A percentile compares a stretch with the other conserved stretches of the same genome.
Evolutionary conservation across 2,329 filamentous ascomycete species (phyloP).

Genomic region (Ophiocordyceps robertsii): DNA sequence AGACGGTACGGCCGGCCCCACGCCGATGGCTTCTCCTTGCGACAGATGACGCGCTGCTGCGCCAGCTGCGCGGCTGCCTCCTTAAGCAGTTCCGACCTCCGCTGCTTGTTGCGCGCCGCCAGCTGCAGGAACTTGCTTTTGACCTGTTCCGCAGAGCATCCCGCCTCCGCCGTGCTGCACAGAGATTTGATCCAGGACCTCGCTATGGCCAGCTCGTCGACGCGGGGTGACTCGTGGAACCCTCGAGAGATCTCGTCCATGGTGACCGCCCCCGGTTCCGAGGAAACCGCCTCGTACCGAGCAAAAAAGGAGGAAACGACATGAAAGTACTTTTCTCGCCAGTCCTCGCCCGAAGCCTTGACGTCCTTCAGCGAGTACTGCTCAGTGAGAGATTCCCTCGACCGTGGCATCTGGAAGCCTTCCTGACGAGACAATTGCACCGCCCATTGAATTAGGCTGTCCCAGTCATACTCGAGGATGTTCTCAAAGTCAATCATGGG

Average conservation of each 20-base stretch:
- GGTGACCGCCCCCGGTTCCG: conserved; percentile 29
- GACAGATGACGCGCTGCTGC: conserved; percentile 40
- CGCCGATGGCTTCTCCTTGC: conserved; percentile 44
- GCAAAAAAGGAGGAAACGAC: conserved; percentile 39
- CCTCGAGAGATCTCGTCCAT: conserved; percentile 6
- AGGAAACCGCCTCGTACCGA: conserved; percentile 40
- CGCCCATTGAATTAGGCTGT: conserved; percentile 52
- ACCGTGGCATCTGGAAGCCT: conserved; percentile 33
- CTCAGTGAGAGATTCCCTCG: conserved; percentile 28
- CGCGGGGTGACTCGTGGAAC: background rate
- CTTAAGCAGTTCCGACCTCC: conserved; percentile 30
- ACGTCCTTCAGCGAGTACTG: conserved; percentile 26
- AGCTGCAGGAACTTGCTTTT: conserved; percentile 38
- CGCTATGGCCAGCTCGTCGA: conserved; percentile 26
- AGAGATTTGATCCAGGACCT: conserved; percentile 48
- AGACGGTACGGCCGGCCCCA: conserved; percentile 49
- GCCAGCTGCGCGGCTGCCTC: conserved; percentile 35
- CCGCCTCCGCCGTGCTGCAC: conserved; percentile 36
- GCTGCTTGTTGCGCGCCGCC: conserved; percentile 21
- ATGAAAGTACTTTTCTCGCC: conserved; percentile 45
- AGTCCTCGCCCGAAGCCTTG: conserved; percentile 22
- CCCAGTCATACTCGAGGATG: conserved; percentile 55
- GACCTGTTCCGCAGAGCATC: conserved; percentile 34
- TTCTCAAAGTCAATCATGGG: conserved; percentile 50
- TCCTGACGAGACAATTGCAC: conserved; percentile 34